A percentile compares a stretch with the other conserved stretches of the same genome.
phyloP scores from a whole-genome alignment of 495 filamentous ascomycete species.

The Trichoderma reesei region DNA sequence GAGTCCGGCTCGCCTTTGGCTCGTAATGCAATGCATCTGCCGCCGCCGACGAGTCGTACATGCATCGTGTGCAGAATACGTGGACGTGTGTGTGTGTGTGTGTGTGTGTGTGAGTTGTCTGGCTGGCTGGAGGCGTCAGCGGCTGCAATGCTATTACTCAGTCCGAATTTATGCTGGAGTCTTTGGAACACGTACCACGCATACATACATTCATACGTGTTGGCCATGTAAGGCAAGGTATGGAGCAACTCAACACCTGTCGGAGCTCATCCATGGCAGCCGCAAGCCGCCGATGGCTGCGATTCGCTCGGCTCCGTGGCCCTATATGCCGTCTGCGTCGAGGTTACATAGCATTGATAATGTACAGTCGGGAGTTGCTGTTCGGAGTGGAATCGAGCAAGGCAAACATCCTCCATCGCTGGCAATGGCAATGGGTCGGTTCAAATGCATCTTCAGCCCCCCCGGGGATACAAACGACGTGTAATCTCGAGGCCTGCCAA shows the following conservation, averaged over 20 bases:
- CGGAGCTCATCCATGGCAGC: background rate
- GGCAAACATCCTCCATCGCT: background rate
- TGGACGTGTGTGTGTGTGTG: background rate
- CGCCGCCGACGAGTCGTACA: too few species aligned
- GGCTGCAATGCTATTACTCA: background rate
- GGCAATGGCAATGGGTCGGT: background rate
- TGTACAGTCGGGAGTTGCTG: background rate
- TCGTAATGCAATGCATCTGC: too few species aligned
- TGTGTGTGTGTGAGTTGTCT: too few species aligned
- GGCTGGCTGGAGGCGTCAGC: background rate
- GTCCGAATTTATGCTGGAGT: background rate
- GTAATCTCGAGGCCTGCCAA: background rate
- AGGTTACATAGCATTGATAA: slow-evolving; percentile 1
- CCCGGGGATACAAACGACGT: background rate
- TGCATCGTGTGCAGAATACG: background rate
- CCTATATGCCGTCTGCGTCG: background rate
- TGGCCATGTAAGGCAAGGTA: background rate
- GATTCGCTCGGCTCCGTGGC: background rate
- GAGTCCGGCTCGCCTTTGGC: background rate
- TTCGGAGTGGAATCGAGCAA: background rate
- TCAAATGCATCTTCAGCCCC: background rate
- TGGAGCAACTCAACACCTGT: too few species aligned
- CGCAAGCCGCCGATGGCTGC: background rate
- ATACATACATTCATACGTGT: background rate
- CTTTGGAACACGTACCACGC: background rate